Percentiles rank a stretch among this genome's conserved stretches.
These are phyloP conservation scores for Penicillium brasilianum DNA, from an alignment of 2,329 filamentous ascomycete genomes.

Conservation along the genomic window DNA sequence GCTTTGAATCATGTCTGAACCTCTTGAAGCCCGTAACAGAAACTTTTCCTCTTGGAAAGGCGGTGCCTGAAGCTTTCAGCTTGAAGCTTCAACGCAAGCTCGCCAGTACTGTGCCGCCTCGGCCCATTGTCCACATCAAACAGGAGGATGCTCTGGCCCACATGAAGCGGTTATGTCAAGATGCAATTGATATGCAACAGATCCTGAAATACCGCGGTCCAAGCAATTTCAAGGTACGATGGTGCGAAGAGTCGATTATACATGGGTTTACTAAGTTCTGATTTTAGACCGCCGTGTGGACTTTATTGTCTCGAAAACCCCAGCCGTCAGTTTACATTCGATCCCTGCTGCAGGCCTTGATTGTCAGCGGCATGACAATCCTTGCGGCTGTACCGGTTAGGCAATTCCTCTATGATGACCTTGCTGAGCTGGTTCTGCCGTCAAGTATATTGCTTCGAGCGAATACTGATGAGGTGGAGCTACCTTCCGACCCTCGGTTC, in stretches of 20 bases:
- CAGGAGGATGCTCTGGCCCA: conserved; percentile 74
- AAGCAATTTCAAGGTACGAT: conserved; percentile 69
- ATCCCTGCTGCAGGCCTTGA: conserved; percentile 74
- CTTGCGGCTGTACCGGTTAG: conserved; percentile 71
- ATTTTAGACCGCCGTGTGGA: conserved; percentile 70
- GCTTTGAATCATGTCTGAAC: conserved; percentile 42
- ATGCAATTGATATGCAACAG: conserved; percentile 71
- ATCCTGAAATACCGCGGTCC: conserved; percentile 71
- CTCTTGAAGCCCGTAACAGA: conserved; percentile 62
- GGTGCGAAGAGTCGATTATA: background rate
- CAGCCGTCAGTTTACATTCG: conserved; percentile 84
- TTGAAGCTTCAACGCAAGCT: conserved; percentile 88
- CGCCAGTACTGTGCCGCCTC: conserved; percentile 89
- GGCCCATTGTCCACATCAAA: conserved; percentile 79
- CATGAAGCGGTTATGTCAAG: conserved; percentile 71
- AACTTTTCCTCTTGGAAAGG: conserved; percentile 65
- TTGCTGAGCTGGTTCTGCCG: conserved; percentile 77
- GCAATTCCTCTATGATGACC: conserved; percentile 78
- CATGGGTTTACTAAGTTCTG: conserved; percentile 9
- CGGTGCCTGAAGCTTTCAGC: conserved; percentile 81
- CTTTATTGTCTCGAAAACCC: conserved; percentile 78
- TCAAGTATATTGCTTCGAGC: conserved; percentile 72
- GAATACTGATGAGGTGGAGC: conserved; percentile 75
- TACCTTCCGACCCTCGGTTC: conserved; percentile 73
- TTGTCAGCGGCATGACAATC: conserved; percentile 74